Conservation (phyloP, 2,329 filamentous ascomycete species). For the Colletotrichum tropicicola region DNA sequence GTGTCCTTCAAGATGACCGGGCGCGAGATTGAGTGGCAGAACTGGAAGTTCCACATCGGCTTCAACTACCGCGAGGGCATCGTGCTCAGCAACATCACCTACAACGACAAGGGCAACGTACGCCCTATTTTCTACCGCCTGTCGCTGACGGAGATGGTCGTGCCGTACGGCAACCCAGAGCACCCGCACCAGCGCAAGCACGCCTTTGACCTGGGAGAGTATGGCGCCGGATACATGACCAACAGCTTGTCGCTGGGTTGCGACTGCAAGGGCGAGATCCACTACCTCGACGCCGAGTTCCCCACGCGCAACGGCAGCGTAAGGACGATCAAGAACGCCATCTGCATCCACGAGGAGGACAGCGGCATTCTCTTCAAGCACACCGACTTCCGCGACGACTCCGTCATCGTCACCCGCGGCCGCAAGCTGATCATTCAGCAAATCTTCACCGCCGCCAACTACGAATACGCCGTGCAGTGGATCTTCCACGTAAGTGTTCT, state of each 20-base stretch:
- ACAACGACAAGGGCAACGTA: constrained; percentile 82
- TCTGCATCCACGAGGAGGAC: constrained; percentile 96
- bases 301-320: constrained; percentile 80
- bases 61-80: constrained; percentile 96
- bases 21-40: constrained; percentile 84
- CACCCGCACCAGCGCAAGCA: constrained; percentile 84
- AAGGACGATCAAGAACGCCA: constrained; percentile 88
- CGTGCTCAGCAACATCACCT: constrained; percentile 89
- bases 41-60: constrained; percentile 91
- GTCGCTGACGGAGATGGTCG: constrained; percentile 92
- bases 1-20: constrained; percentile 85
- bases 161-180: constrained; percentile 86
- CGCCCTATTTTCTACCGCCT: constrained; percentile 88
- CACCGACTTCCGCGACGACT: constrained; percentile 91
- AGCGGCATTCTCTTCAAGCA: constrained; percentile 93
- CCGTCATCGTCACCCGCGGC: constrained; percentile 84
- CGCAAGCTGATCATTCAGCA: constrained; percentile 89
- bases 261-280: constrained; percentile 90
- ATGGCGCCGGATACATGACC: constrained; percentile 85
- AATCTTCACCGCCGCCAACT: constrained; percentile 95
- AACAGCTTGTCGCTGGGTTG: constrained; percentile 81
- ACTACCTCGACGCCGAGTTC: constrained; percentile 90
- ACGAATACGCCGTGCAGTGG: constrained; percentile 84
- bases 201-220: constrained; percentile 81
- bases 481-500: constrained; percentile 72